Evolutionary conservation across 2,329 filamentous ascomycete genomes (phyloP).

Genomic region (Ophiosphaerella herpotricha): DNA sequence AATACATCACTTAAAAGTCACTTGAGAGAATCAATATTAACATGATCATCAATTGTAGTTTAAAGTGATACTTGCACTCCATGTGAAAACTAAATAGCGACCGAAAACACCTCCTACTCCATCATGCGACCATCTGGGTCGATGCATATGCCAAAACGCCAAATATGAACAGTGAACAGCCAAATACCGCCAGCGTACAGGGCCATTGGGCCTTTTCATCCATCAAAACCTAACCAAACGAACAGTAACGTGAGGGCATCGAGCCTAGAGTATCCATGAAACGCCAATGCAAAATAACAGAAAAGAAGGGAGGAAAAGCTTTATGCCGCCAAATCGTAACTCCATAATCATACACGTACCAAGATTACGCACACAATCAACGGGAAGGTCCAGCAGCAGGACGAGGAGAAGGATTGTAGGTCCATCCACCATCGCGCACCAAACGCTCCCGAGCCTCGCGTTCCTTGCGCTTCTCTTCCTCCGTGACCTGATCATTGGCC

Average conservation of each 20-base stretch:
- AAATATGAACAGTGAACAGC: not conserved
- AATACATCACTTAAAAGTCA: too few species aligned
- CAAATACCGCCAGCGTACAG: not conserved
- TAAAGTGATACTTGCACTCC: too few species aligned
- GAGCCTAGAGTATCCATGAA: too few species aligned
- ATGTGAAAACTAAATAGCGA: too few species aligned
- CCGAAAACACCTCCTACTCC: not conserved
- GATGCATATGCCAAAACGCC: slow-evolving; percentile 3
- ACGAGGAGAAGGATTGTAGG: slow-evolving; percentile 41
- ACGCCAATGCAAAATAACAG: too few species aligned
- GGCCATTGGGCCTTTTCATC: not conserved
- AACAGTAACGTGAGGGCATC: not conserved
- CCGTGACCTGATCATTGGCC: slow-evolving; percentile 81
- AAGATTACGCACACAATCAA: not conserved
- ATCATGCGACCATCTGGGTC: slow-evolving; percentile 3
- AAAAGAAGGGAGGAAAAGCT: not conserved
- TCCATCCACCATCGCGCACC: slow-evolving; percentile 82
- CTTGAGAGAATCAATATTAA: too few species aligned
- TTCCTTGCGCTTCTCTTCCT: slow-evolving; percentile 84
- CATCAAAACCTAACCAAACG: not conserved
- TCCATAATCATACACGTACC: not conserved
- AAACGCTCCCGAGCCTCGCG: slow-evolving; percentile 78
- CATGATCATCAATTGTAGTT: too few species aligned
- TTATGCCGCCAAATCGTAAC: not conserved
- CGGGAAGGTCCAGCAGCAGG: slow-evolving; percentile 25